Conservation (phyloP, 306 rosid species). For the Fagus crenata region DNA sequence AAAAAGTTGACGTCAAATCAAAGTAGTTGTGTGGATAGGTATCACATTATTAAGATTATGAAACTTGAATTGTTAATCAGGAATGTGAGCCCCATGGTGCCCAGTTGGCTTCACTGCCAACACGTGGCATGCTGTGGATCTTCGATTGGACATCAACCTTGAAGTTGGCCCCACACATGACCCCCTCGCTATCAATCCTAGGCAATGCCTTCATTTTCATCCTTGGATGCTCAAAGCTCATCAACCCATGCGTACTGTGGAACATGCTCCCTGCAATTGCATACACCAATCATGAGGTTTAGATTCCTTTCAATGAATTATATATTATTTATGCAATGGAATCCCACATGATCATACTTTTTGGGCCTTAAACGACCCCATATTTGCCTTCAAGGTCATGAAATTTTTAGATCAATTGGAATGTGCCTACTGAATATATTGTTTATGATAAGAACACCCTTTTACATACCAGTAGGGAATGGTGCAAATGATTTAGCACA, state of each 20-base stretch:
- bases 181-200: conserved; percentile 86
- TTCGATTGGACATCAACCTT: conserved; percentile 77
- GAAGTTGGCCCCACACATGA: conserved; percentile 93
- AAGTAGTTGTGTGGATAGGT: not conserved
- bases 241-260: conserved; percentile 74
- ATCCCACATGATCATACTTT: not conserved
- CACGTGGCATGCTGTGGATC: conserved; percentile 76
- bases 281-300: not conserved
- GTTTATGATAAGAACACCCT: not conserved
- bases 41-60: not conserved
- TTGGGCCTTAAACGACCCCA: too few relatives aligned
- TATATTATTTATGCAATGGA: not conserved
- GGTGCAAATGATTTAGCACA: conserved; percentile 97
- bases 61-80: not conserved
- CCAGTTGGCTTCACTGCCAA: conserved; percentile 98
- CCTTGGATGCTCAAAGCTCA: conserved; percentile 83
- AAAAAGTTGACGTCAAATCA: not conserved
- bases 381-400: too few relatives aligned
- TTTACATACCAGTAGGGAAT: conserved; percentile 70
- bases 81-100: conserved; percentile 59
- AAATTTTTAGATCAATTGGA: too few relatives aligned
- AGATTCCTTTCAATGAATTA: not conserved
- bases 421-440: too few relatives aligned
- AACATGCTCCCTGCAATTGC: conserved; percentile 80
- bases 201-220: conserved; percentile 96